Base-by-base conservation (phyloP, 805 yeast species). In the Candida tammaniensis region DNA sequence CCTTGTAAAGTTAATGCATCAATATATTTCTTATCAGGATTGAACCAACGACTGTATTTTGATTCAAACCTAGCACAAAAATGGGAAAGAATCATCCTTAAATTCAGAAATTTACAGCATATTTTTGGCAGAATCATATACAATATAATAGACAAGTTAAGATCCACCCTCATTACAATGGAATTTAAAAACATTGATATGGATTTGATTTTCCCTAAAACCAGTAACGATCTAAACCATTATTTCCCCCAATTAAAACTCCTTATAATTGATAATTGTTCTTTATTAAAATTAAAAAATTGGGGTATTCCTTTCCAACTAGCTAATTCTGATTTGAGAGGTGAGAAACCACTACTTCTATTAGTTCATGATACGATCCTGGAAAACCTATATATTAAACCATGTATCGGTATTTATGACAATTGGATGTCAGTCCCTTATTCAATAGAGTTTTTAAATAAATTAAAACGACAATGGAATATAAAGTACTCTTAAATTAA, bases 211-310 rank as follows among this genome's bases (percentile, higher is more conserved):
- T 22, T 33, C 17, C n/a, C n/a, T n/a, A n/a, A n/a, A n/a, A n/a
- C n/a, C n/a, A n/a, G n/a, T n/a, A 22, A 30, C 15, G 17, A 17
- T n/a, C 9, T 24, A 4, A 31, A 26, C 17, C 17, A 26, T 26
- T 12, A 30, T 0, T 48, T 55, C 24, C 47, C 50, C 3, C 28
- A 30, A 2, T 35, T 58, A 16, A 46, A 49, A 19, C 16, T 54
- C 15, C 32, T 57, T n/a, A 27, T 47, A 8, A 36, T 58, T 15
- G 59, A 58, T 33, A 54, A 48, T 30, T 33, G 40, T 4, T 43
- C 55, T 7, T 35, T 46, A 10, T 13, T 40, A 1, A 42, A 39
- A 19, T 30, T 48, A 33, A 8, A 18, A 4, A 30, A 34, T 7
- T 54, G 58, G 59, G 6, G 50, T 4, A 24, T 11, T 3, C 24